Conservation (phyloP, 2,329 filamentous ascomycete species). For the Monosporascus sp. region DNA sequence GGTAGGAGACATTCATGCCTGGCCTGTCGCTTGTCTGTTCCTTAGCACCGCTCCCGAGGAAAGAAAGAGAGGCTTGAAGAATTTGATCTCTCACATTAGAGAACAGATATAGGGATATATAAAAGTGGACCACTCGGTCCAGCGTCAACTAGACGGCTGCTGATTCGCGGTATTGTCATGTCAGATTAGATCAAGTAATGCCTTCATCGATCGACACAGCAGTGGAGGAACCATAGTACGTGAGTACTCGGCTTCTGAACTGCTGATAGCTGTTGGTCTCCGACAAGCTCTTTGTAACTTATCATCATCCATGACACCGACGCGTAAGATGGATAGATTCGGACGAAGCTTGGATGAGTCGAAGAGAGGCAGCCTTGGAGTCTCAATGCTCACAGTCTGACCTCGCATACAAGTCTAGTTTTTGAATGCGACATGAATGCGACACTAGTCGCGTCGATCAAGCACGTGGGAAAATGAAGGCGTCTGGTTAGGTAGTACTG, state of each 20-base stretch:
- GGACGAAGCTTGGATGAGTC: too few relatives aligned
- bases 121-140: constrained; percentile 2
- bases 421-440: neutral
- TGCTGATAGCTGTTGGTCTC: constrained; percentile 29
- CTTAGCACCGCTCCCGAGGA: constrained; percentile 42
- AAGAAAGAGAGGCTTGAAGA: constrained; percentile 46
- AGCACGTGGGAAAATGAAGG: neutral
- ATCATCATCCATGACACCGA: constrained; percentile 27
- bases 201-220: constrained; percentile 35
- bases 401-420: neutral
- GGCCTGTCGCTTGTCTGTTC: constrained; percentile 68
- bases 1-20: constrained; percentile 68
- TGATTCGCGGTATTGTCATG: constrained; percentile 19
- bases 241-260: constrained; percentile 43
- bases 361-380: too few relatives aligned
- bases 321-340: neutral
- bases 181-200: constrained; percentile 65
- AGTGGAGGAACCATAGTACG: constrained; percentile 42
- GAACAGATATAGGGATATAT: constrained; percentile 22
- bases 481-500: neutral
- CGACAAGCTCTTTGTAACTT: constrained; percentile 28
- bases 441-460: neutral
- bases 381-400: too few relatives aligned
- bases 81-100: constrained; percentile 34
- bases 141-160: neutral